These are phyloP conservation scores for Phytophthora rubi DNA, from an alignment of 352 stramenopile genomes.

Conservation along the genomic window DNA sequence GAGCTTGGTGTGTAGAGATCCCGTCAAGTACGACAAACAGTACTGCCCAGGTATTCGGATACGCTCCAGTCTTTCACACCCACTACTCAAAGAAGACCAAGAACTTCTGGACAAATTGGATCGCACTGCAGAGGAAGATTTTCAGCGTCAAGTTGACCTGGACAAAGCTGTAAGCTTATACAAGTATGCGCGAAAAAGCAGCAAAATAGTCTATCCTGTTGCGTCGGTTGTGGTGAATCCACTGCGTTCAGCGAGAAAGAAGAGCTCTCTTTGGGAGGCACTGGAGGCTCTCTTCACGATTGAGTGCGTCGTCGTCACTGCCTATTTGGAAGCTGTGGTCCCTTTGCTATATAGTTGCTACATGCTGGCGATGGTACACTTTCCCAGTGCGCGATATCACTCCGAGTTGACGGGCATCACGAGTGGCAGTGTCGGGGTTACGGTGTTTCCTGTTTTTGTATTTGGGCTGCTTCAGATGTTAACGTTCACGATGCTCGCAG, in stretches of 20 bases:
- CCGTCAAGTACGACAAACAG: not conserved
- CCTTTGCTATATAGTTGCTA: not conserved
- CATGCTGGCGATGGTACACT: constrained; percentile 1
- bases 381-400: not conserved
- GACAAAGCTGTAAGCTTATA: not conserved
- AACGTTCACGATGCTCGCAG: not conserved
- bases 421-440: not conserved
- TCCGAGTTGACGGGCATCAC: not conserved
- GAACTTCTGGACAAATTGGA: not conserved
- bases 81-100: not conserved
- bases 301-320: not conserved
- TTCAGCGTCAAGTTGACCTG: not conserved
- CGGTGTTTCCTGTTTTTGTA: not conserved
- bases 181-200: not conserved
- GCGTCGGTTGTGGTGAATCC: not conserved
- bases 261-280: not conserved
- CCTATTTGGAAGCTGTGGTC: not conserved
- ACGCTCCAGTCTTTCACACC: not conserved
- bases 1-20: constrained; percentile 2
- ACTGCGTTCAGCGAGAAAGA: not conserved
- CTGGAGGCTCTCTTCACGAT: not conserved
- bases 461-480: not conserved
- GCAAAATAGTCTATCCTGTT: not conserved
- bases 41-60: not conserved
- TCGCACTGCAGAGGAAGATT: not conserved